Percentiles rank a stretch among this genome's conserved stretches.
Conservation (phyloP, 108 stramenopile species). For the Cyclostephanos invisitatus region DNA sequence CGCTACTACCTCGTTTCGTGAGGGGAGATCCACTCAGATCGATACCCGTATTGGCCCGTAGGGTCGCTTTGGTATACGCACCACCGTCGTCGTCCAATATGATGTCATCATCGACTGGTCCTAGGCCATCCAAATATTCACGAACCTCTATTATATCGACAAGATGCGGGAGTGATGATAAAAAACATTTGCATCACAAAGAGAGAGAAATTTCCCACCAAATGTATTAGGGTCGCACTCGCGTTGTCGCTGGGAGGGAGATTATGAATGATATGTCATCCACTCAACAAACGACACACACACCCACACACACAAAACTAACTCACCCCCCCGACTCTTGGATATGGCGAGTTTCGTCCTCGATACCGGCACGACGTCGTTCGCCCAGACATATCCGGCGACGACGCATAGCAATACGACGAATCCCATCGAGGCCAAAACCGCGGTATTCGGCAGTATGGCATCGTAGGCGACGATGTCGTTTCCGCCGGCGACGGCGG, state of each 20-base stretch:
- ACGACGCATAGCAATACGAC: constrained; percentile 59
- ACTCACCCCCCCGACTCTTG: constrained; percentile 56
- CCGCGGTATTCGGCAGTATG: constrained; percentile 51
- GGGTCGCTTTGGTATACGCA: too few relatives aligned
- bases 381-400: constrained; percentile 62
- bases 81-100: too few relatives aligned
- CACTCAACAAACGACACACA: too few relatives aligned
- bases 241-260: too few relatives aligned
- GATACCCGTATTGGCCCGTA: not conserved
- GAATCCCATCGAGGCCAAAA: constrained; percentile 60
- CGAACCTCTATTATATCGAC: constrained; percentile 45
- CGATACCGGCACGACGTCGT: constrained; percentile 73
- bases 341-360: constrained; percentile 77
- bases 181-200: too few relatives aligned
- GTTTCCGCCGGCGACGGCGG: too few relatives aligned
- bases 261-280: too few relatives aligned
- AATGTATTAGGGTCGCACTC: too few relatives aligned
- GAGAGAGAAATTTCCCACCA: too few relatives aligned
- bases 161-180: not conserved
- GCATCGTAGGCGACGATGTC: constrained; percentile 41
- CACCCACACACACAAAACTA: too few relatives aligned
- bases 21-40: not conserved
- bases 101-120: constrained; percentile 1
- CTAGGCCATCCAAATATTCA: constrained; percentile 75
- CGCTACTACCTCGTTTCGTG: not conserved